A percentile compares a stretch with the other conserved stretches of the same genome.
phyloP scores from a whole-genome alignment of 176 grass and related monocot genomes.

The Rhynchospora pubera region DNA sequence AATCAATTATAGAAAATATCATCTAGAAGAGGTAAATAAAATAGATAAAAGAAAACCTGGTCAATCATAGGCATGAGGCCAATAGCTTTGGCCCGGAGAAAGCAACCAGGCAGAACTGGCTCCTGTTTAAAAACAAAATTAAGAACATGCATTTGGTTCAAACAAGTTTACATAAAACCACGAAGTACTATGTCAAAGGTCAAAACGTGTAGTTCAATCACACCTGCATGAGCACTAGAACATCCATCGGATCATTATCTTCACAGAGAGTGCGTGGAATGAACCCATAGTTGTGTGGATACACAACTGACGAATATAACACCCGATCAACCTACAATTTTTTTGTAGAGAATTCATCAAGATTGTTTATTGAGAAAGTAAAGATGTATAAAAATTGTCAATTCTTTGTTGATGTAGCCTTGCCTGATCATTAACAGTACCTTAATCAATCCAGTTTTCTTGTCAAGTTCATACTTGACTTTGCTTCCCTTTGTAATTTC shows the following conservation, averaged over 20 bases:
- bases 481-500: constrained; percentile 94
- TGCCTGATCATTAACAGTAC: not conserved
- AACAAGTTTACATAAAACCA: not conserved
- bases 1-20: not conserved
- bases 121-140: constrained; percentile 30
- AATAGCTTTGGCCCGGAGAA: constrained; percentile 64
- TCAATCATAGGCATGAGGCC: constrained; percentile 84
- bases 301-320: constrained; percentile 86
- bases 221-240: constrained; percentile 94
- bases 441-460: constrained; percentile 94
- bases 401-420: not conserved
- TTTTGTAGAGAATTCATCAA: not conserved
- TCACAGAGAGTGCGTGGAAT: constrained; percentile 85
- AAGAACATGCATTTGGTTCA: not conserved
- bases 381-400: not conserved
- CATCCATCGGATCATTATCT: constrained; percentile 92
- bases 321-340: constrained; percentile 59
- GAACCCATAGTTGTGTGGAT: constrained; percentile 96
- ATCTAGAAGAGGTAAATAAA: not conserved
- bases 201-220: not conserved
- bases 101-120: constrained; percentile 54
- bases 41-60: constrained; percentile 27
- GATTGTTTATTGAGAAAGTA: not conserved
- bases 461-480: constrained; percentile 97
- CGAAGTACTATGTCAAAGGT: not conserved